Evolutionary conservation across 2,329 filamentous ascomycete genomes (phyloP).

Genomic region (Trichophyton benhamiae): DNA sequence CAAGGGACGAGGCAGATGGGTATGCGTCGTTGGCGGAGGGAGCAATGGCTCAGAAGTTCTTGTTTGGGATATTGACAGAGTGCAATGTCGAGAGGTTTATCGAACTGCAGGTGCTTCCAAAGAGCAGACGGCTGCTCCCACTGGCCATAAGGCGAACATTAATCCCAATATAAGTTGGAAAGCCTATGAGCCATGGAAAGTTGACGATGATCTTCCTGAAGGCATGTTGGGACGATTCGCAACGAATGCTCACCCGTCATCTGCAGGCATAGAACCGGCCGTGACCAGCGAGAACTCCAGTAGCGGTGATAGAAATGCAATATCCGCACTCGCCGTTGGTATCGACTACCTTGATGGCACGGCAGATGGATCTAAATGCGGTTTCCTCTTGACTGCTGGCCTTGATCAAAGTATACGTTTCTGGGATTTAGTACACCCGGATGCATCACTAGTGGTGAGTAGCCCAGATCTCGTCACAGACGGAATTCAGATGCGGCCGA

Average conservation of each 20-base stretch:
- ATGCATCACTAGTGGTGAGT: constrained; percentile 68
- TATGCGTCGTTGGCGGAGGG: constrained; percentile 80
- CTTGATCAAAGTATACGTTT: constrained; percentile 85
- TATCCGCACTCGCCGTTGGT: constrained; percentile 62
- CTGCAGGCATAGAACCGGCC: constrained; percentile 50
- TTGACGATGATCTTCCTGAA: constrained; percentile 80
- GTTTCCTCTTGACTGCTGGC: constrained; percentile 76
- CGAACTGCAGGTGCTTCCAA: constrained; percentile 39
- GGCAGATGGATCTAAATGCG: constrained; percentile 48
- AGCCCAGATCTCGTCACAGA: constrained; percentile 59
- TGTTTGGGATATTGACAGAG: constrained; percentile 90
- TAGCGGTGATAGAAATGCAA: constrained; percentile 37
- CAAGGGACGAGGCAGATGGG: constrained; percentile 66
- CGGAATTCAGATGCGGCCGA: constrained; percentile 42
- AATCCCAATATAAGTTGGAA: constrained; percentile 29
- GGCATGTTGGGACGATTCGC: constrained; percentile 79
- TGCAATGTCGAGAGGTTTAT: constrained; percentile 78
- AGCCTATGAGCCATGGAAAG: constrained; percentile 70
- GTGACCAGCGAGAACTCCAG: constrained; percentile 19
- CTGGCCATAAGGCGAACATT: constrained; percentile 13
- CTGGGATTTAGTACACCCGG: constrained; percentile 74
- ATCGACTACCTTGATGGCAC: constrained; percentile 58
- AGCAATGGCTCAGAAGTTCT: constrained; percentile 72
- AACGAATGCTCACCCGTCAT: constrained; percentile 26
- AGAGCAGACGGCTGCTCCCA: constrained; percentile 15